Evolutionary conservation across 2,329 filamentous ascomycete genomes (phyloP).

Genomic region (Monilinia fructigena): DNA sequence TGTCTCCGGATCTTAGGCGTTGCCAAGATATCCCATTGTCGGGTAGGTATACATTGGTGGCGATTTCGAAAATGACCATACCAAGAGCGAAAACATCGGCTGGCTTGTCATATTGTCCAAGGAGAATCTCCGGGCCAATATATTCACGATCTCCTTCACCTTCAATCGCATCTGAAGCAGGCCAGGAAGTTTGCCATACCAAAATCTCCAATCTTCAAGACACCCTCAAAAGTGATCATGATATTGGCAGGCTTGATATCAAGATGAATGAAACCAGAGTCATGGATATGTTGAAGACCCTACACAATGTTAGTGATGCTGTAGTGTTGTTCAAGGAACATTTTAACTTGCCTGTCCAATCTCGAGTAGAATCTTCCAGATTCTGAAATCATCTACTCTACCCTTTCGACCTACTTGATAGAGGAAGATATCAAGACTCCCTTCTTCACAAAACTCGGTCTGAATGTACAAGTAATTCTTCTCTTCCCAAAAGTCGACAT

Average conservation of each 20-base stretch:
- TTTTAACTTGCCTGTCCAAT: constrained; percentile 66
- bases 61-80: constrained; percentile 91
- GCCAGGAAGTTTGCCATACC: constrained; percentile 78
- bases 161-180: constrained; percentile 73
- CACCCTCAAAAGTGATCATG: constrained; percentile 76
- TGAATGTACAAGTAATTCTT: constrained; percentile 89
- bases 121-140: constrained; percentile 88
- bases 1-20: constrained; percentile 81
- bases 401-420: constrained; percentile 79
- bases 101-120: constrained; percentile 82
- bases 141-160: constrained; percentile 96
- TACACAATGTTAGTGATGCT: constrained; percentile 44
- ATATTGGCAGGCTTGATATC: constrained; percentile 85
- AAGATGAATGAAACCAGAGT: constrained; percentile 80
- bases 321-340: not conserved
- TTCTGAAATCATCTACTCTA: constrained; percentile 91
- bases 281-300: constrained; percentile 88
- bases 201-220: constrained; percentile 83
- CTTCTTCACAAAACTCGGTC: constrained; percentile 95
- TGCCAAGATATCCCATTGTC: constrained; percentile 93
- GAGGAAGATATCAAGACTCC: constrained; percentile 83
- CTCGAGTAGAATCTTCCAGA: constrained; percentile 96
- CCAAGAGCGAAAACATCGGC: constrained; percentile 93
- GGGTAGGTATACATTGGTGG: constrained; percentile 88
- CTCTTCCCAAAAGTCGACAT: constrained; percentile 85